Percentiles rank a stretch among this genome's conserved stretches.
phyloP scores from a whole-genome alignment of 352 stramenopile genomes.

The Globisporangium takayamanum region DNA sequence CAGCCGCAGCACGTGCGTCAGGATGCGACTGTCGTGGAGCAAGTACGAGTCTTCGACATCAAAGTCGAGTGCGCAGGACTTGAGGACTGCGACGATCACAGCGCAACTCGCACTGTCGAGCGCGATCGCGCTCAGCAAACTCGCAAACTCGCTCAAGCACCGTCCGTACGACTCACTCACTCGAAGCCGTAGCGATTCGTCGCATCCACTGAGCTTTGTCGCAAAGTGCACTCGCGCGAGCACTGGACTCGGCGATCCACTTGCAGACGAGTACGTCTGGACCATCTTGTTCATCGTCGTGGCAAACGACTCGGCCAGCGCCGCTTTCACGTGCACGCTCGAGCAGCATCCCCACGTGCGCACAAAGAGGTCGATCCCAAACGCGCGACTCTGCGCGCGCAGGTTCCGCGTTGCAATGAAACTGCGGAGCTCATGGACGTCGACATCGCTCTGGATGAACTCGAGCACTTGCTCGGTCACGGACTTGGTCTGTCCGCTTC shows the following conservation, averaged over 20 bases:
- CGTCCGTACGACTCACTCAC: slow-evolving; percentile 44
- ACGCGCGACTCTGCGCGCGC: slow-evolving; percentile 33
- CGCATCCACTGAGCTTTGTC: slow-evolving; percentile 42
- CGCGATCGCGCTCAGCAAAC: slow-evolving; percentile 18
- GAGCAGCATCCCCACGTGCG: slow-evolving; percentile 21
- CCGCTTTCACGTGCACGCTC: slow-evolving; percentile 21
- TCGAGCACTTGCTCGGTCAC: slow-evolving; percentile 80
- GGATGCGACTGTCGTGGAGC: slow-evolving; percentile 52
- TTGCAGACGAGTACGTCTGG: slow-evolving; percentile 18
- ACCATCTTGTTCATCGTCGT: slow-evolving; percentile 36
- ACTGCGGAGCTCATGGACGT: slow-evolving; percentile 43
- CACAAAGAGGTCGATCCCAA: slow-evolving; percentile 44
- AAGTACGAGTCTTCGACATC: slow-evolving; percentile 72
- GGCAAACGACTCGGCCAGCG: slow-evolving; percentile 44
- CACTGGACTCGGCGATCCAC: slow-evolving; percentile 9
- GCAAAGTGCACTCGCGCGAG: slow-evolving; percentile 48
- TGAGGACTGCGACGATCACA: slow-evolving; percentile 42
- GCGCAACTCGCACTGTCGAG: slow-evolving; percentile 19
- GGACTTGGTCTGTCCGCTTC: slow-evolving; percentile 43
- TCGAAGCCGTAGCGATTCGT: slow-evolving; percentile 31
- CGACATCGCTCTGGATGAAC: slow-evolving; percentile 80
- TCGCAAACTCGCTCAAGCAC: slow-evolving; percentile 31
- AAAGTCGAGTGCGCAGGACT: slow-evolving; percentile 60
- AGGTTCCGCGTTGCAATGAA: slow-evolving; percentile 41
- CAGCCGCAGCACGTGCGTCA: slow-evolving; percentile 47